Evolutionary conservation across 1,284 basidiomycete genomes (phyloP), one percentile per base, ranked within the genome.

Genomic region (Exobasidium cylindrosporum): DNA sequence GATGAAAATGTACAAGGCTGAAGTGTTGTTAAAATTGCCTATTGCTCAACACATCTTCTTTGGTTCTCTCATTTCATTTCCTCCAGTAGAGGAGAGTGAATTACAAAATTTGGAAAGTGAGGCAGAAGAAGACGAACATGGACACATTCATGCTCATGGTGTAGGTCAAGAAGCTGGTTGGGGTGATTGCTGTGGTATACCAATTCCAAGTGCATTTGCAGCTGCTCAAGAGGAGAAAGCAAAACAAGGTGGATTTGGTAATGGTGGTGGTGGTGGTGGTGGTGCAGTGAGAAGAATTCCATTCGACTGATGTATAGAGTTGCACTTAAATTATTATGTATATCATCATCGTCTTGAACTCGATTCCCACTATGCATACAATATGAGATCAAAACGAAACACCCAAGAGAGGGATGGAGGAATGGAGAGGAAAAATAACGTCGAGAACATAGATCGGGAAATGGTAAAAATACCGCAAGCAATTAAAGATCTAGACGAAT

Each of bases 11-110:
- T 97, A 94, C 81, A 85, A 85, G 44, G 94, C 92, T 35, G 94
- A 98, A 80, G 96, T 98, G 0, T 84, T 98, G 21, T 88, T 88
- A 61, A 97, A 97, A 80, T 86, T 98, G 3, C 95, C 96, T 0
- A 93, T 98, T 61, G 88, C 93, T 44, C 95, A 98, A 82, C 95
- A 97, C 81, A 94, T 97, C 79, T 84, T 95, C 55, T 98, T 98
- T 73, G 95, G 96, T 17, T 88, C 87, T 4, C 82, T 97, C 44
- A 83, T 97, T 3, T 82, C 85, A 0, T 94, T 88, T 79, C 87
- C 88, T 0, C 47, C 17, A 50, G 14, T 28, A 23, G 47, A 21
- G 13, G 21, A 28, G n/a, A 13, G 26, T 21, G 47, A 50, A 13
- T 13, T 24, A 13, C 86, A 87, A 21, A 61, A 64, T 26, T 43